Percentiles rank a stretch among this genome's conserved stretches.
Evolutionary conservation across 2,329 filamentous ascomycete genomes (phyloP).

Genomic region (Aspergillaceae sp.): DNA sequence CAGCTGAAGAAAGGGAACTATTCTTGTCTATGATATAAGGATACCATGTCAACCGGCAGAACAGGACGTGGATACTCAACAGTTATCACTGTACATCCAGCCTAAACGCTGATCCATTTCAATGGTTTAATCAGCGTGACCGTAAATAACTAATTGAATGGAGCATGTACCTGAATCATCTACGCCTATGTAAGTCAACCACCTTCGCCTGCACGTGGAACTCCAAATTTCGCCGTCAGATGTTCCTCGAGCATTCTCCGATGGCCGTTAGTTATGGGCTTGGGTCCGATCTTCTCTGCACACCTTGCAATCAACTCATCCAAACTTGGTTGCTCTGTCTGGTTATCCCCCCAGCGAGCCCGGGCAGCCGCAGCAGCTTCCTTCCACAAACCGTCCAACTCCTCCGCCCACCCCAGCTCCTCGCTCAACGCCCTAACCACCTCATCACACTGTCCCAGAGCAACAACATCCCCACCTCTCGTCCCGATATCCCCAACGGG

Average conservation of each 20-base stretch:
- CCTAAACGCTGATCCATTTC: no score
- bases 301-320: constrained; percentile 44
- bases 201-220: no score
- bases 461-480: constrained; percentile 64
- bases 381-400: constrained; percentile 64
- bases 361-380: constrained; percentile 36
- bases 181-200: no score
- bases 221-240: constrained; percentile 14
- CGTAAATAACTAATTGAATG: no score
- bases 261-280: constrained; percentile 35
- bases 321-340: constrained; percentile 37
- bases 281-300: constrained; percentile 39
- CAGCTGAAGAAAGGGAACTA: no score
- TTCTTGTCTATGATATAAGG: no score
- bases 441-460: constrained; percentile 66
- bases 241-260: constrained; percentile 24
- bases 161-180: no score
- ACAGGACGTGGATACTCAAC: no score
- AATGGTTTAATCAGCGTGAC: no score
- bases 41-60: no score
- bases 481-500: constrained; percentile 65
- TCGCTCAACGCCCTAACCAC: constrained; percentile 64
- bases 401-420: constrained; percentile 67
- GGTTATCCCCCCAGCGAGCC: constrained; percentile 46
- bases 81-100: no score